phyloP scores from a whole-genome alignment of 768 basidiomycete species.

The Pisolithus tinctorius region DNA sequence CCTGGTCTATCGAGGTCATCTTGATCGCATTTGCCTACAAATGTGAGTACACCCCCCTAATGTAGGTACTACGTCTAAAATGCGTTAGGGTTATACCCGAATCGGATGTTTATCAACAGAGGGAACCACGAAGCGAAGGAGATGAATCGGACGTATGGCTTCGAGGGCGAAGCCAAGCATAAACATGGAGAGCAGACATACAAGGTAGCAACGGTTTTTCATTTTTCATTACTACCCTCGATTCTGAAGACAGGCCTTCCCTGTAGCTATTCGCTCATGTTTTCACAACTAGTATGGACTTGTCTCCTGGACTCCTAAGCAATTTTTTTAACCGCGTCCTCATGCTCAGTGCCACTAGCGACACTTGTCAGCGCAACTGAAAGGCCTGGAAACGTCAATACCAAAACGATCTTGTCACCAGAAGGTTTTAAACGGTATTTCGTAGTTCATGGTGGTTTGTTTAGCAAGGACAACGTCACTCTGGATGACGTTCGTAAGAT shows the following conservation, averaged over 20 bases:
- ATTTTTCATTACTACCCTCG: not conserved
- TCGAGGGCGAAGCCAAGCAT: conserved; percentile 93
- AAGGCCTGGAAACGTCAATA: conserved; percentile 34
- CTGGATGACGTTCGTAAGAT: conserved; percentile 89
- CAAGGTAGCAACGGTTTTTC: conserved; percentile 45
- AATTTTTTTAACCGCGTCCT: conserved; percentile 4
- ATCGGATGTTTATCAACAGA: conserved; percentile 86
- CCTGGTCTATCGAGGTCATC: conserved; percentile 91
- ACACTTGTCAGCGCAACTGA: conserved; percentile 76
- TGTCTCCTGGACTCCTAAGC: not conserved
- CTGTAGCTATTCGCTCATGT: conserved; percentile 85
- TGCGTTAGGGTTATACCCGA: conserved; percentile 81
- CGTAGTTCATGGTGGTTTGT: conserved; percentile 93
- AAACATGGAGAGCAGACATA: conserved; percentile 96
- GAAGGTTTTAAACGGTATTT: conserved; percentile 85
- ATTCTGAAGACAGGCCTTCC: not conserved
- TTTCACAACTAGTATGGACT: conserved; percentile 73
- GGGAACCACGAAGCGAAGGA: conserved; percentile 97
- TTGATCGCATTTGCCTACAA: conserved; percentile 92
- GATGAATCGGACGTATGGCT: conserved; percentile 93
- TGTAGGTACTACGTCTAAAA: conserved; percentile 8
- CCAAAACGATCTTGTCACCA: conserved; percentile 67
- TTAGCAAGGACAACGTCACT: conserved; percentile 93
- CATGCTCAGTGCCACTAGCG: conserved; percentile 79
- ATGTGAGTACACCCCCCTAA: conserved; percentile 44